phyloP scores from a whole-genome alignment of 148 eudicot species.

The Cornus kousa region DNA sequence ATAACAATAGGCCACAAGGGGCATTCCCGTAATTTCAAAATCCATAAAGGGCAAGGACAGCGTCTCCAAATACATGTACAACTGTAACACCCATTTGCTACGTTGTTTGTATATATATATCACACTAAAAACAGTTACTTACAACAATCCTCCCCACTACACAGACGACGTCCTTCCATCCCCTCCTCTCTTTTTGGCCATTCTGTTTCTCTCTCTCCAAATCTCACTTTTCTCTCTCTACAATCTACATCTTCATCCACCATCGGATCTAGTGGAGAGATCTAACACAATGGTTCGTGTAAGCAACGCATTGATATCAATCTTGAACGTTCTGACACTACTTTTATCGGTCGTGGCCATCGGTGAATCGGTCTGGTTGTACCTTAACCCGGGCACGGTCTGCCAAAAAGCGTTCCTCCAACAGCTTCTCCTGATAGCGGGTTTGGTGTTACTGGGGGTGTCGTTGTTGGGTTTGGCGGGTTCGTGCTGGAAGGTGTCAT shows the following conservation, averaged over 20 bases:
- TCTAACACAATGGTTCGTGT: constrained; percentile 22
- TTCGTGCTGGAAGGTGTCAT: constrained; percentile 14
- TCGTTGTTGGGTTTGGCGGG: constrained; percentile 35
- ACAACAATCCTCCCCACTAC: not conserved
- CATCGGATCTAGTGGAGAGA: too few species aligned
- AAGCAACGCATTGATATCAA: constrained; percentile 19
- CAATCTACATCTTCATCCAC: too few species aligned
- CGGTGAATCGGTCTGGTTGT: constrained; percentile 17
- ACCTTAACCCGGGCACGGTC: not conserved
- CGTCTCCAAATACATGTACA: not conserved
- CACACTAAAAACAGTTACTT: not conserved
- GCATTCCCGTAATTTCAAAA: not conserved
- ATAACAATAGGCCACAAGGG: not conserved
- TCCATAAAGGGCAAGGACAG: not conserved
- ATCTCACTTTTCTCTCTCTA: not conserved
- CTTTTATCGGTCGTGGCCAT: constrained; percentile 17
- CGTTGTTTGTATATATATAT: not conserved
- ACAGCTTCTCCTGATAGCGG: constrained; percentile 24
- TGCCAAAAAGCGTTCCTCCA: constrained; percentile 27
- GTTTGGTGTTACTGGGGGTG: constrained; percentile 23
- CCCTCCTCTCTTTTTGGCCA: not conserved
- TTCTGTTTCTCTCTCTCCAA: not conserved
- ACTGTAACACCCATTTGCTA: not conserved
- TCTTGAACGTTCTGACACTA: constrained; percentile 24
- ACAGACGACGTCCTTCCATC: not conserved